phyloP scores from a whole-genome alignment of 305 asterid species.

The Fraxinus dipetala region DNA sequence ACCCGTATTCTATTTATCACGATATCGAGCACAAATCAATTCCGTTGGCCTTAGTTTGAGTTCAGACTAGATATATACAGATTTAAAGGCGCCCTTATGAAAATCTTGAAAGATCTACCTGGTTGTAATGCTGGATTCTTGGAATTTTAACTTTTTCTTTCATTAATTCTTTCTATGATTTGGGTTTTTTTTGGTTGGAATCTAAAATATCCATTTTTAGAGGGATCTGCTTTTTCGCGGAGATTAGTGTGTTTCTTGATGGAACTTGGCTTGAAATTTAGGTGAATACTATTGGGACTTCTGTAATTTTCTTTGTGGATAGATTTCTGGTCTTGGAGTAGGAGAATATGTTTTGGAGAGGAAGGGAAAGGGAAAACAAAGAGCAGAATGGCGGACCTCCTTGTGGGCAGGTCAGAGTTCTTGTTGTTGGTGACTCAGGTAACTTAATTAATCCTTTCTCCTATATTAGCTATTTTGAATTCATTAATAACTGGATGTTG shows the following conservation, averaged over 20 bases:
- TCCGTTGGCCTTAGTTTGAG: background rate
- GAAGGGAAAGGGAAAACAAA: slow-evolving; percentile 6
- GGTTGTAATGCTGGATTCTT: slow-evolving; percentile 15
- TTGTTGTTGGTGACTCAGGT: slow-evolving; percentile 74
- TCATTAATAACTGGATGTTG: background rate
- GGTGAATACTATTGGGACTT: background rate
- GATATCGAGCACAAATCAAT: slow-evolving; percentile 1
- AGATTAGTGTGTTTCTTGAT: no score
- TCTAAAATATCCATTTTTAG: background rate
- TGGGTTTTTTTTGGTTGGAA: background rate
- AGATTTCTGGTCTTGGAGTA: background rate
- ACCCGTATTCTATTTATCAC: slow-evolving; percentile 12
- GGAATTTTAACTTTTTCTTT: slow-evolving; percentile 11
- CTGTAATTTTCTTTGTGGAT: background rate
- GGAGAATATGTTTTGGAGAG: background rate
- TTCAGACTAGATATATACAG: slow-evolving; percentile 1
- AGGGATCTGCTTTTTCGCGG: background rate
- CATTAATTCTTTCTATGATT: background rate
- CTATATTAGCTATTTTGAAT: background rate
- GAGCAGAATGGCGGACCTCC: slow-evolving; percentile 83
- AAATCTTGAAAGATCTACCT: slow-evolving; percentile 2
- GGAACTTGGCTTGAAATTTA: background rate
- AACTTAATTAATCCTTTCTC: background rate
- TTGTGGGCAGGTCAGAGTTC: slow-evolving; percentile 88
- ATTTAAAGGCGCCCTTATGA: slow-evolving; percentile 14